Conservation (phyloP, 2,329 filamentous ascomycete genomes). For the Epichloe aotearoae region DNA sequence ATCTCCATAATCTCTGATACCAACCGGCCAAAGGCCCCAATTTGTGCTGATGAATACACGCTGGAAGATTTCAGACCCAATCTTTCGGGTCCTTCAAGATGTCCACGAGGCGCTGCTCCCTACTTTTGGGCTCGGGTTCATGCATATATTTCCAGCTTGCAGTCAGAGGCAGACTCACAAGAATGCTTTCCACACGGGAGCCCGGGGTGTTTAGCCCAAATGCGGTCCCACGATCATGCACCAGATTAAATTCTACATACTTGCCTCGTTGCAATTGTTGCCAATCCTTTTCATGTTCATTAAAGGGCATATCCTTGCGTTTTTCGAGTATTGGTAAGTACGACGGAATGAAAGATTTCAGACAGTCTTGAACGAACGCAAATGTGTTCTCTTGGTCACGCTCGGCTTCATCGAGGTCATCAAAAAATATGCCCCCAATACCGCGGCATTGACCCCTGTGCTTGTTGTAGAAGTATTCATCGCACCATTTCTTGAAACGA, state of each 20-base stretch:
- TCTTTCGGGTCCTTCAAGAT: conserved; percentile 52
- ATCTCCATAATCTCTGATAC: too few species aligned
- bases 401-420: conserved; percentile 80
- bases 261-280: conserved; percentile 88
- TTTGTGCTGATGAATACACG: too few species aligned
- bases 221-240: conserved; percentile 88
- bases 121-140: conserved; percentile 57
- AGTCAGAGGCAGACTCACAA: conserved; percentile 92
- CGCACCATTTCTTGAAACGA: conserved; percentile 95
- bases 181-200: conserved; percentile 84
- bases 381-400: conserved; percentile 85
- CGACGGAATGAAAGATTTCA: conserved; percentile 76
- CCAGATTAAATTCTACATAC: conserved; percentile 97
- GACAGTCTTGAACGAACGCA: conserved; percentile 72
- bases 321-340: conserved; percentile 82
- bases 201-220: conserved; percentile 92
- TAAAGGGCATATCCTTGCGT: conserved; percentile 86
- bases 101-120: conserved; percentile 70
- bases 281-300: conserved; percentile 81
- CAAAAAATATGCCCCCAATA: conserved; percentile 95
- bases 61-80: conserved; percentile 38
- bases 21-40: too few species aligned
- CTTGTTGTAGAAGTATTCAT: conserved; percentile 91
- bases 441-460: conserved; percentile 80
- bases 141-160: conserved; percentile 97